Evolutionary conservation across 2,329 filamentous ascomycete genomes (phyloP), one percentile per base, ranked within the genome.

Genomic region (Exophiala bonariae): DNA sequence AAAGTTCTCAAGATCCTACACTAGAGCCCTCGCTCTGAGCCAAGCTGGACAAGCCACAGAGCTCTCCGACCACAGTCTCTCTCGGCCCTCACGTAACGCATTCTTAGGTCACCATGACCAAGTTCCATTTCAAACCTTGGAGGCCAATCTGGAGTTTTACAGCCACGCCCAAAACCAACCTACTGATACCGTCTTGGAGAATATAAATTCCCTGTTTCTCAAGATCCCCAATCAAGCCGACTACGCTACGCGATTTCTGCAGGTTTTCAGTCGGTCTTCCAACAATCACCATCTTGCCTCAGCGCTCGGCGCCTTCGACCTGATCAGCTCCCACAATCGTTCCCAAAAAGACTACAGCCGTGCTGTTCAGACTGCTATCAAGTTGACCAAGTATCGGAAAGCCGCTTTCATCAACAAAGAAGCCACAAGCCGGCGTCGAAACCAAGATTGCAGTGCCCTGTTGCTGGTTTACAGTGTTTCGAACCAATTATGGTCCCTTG

Each of bases 291-390:
- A 34, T 16, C 47, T 37, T 45, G 37, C 13, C 23, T 38, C 11
- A 39, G 49, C 28, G 14, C 46, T 23, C 19, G 39, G 65, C n/a
- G 50, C 81, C 7, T 81, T 81, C 56, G 59, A 71, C 22, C 47
- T 54, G 3, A 67, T 79, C 19, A 58, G 66, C 3, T 18, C 49
- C 1, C 44, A 64, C 7, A 44, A 66, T 30, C 71, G 74, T 19
- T 66, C 63, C 2, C 55, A 63, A 6, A 62, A 64, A 3, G 70
- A 75, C 42, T 81, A 79, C 58, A 59, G 64, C 34, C 70, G 77
- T 17, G 56, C 50, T 3, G 46, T 57, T 18, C 40, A 38, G 30
- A 37, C 49, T 11, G 47, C 49, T 4, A 28, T 57, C 7, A 42
- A 52, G 17, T 31, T 33, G 14, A 43, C 47, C 26, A 50, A 51